A percentile compares a stretch with the other conserved stretches of the same genome.
phyloP scores from a whole-genome alignment of 768 basidiomycete species.

The Suillus lakei region DNA sequence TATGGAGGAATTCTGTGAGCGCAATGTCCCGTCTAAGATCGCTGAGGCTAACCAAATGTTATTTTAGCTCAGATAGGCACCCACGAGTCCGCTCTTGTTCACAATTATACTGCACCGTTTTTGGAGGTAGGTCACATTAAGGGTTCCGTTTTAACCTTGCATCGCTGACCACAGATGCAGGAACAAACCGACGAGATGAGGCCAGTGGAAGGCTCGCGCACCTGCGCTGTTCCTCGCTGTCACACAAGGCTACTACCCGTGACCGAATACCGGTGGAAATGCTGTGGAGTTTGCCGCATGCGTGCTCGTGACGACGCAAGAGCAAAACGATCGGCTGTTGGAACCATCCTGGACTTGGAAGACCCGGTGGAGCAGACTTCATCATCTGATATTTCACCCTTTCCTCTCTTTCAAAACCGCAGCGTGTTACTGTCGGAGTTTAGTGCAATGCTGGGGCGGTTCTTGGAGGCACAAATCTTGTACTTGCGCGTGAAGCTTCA shows the following conservation, averaged over 20 bases:
- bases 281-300: conserved; percentile 45
- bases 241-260: conserved; percentile 39
- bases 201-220: conserved; percentile 34
- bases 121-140: neutral
- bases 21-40: neutral
- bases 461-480: conserved; percentile 28
- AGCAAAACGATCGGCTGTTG: conserved; percentile 5
- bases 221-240: conserved; percentile 43
- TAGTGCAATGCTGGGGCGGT: conserved; percentile 19
- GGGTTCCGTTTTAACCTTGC: conserved; percentile 22
- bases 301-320: conserved; percentile 17
- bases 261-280: conserved; percentile 45
- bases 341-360: conserved; percentile 5
- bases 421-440: conserved; percentile 20
- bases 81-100: conserved; percentile 7
- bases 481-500: conserved; percentile 25
- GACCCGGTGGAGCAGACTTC: neutral
- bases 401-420: conserved; percentile 26
- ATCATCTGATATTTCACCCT: conserved; percentile 12
- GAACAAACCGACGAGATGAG: neutral
- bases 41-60: neutral
- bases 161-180: neutral
- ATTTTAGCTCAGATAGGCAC: conserved; percentile 23
- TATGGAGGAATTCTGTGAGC: conserved; percentile 15
- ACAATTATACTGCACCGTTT: neutral